These are phyloP conservation scores for Chlamydomonas schloesseri DNA, from an alignment of 139 green algal species.

Conservation along the genomic window DNA sequence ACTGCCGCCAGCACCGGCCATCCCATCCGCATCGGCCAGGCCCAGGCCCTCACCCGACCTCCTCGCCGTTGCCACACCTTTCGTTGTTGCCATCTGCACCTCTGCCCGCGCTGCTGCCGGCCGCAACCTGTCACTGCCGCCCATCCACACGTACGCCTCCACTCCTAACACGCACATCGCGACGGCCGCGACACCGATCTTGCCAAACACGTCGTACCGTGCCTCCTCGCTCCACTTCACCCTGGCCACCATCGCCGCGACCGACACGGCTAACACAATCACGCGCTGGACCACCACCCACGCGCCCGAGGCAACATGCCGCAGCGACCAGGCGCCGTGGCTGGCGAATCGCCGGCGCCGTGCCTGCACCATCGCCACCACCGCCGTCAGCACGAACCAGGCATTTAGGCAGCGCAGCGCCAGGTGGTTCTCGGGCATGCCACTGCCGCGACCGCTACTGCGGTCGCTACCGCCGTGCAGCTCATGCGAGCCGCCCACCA, in stretches of 20 bases:
- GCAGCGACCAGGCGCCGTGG: neutral
- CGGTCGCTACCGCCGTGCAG: neutral
- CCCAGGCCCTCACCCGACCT: too few species aligned
- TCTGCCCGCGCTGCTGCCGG: too few species aligned
- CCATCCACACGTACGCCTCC: neutral
- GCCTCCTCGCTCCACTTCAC: neutral
- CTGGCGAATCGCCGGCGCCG: neutral
- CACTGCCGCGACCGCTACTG: neutral
- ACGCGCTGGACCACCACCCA: conserved; percentile 26
- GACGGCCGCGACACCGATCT: neutral
- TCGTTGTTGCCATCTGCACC: too few species aligned
- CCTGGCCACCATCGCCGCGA: neutral
- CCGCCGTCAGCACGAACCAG: conserved; percentile 11
- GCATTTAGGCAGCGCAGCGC: neutral
- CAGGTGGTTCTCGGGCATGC: neutral
- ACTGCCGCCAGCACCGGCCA: too few species aligned
- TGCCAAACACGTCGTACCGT: neutral
- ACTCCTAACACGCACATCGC: neutral
- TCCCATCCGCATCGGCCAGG: too few species aligned
- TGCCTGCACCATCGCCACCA: neutral
- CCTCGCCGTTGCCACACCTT: too few species aligned
- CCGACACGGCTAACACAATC: neutral
- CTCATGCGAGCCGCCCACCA: neutral
- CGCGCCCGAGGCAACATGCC: neutral
- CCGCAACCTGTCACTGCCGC: too few species aligned